Base-by-base conservation (phyloP, 2,329 filamentous ascomycete genomes). In the Cryphonectria radicalis region DNA sequence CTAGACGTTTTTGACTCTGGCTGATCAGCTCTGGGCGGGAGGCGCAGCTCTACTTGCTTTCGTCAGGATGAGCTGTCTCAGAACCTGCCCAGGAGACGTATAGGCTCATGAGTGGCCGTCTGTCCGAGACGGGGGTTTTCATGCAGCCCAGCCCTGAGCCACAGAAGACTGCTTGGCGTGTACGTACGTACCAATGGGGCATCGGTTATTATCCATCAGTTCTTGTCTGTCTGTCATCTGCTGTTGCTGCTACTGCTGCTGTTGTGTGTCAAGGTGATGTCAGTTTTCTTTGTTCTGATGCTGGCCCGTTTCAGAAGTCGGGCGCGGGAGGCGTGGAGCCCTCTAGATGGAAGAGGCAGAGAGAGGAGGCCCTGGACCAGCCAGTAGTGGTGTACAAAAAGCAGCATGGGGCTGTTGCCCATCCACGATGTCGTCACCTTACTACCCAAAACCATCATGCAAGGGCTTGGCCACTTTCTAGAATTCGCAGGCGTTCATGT, bases 211-310 rank as follows among this genome's bases (percentile, higher is more conserved):
- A 60, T 25, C 53, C 10, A 35, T 32, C 25, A 19, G 8, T 19
- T 32, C 53, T 28, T 17, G 53, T 17, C 46, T 43, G 13, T 28
- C 53, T 46, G 43, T 22, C 22, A 8, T 32, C 55, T 59, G 25
- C 25, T 17, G 55, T 25, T 28, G n/a, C 19, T 22, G 14, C 37
- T 28, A 28, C 28, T 22, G 43, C 19, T 40, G 37, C 37, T 40
- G 37, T 40, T 40, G 46, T 50, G 55, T 59, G 55, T 17, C 53
- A 28, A 57, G n/a, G 53, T 57, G 53, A 59, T 59, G 55, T 59
- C 28, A 59, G 53, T 19, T 19, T 7, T 17, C 14, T 32, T 28
- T 59, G 10, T 25, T 17, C n/a, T 25, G n/a, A 17, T 17, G 53
- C 53, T 57, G 53, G n/a, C 25, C 46, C 7, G 46, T 50, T 59